Evolutionary conservation across 2,329 filamentous ascomycete genomes (phyloP).

Genomic region (Diplodia mutila): DNA sequence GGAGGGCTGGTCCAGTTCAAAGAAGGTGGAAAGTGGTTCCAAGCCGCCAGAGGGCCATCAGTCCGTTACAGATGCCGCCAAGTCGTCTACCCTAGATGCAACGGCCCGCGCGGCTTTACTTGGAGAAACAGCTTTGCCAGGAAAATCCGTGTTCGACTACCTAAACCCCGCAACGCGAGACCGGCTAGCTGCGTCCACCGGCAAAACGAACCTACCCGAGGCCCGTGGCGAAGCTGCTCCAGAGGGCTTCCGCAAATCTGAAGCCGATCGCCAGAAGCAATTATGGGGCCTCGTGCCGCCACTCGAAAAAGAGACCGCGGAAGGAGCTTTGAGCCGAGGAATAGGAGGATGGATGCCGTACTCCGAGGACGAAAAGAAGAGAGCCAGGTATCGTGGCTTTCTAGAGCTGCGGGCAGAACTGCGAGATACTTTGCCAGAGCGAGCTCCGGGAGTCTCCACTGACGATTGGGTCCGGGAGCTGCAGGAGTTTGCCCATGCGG

Average conservation of each 20-base stretch:
- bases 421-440: conserved; percentile 61
- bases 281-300: conserved; percentile 53
- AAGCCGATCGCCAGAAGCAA: conserved; percentile 65
- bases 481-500: conserved; percentile 73
- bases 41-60: conserved; percentile 48
- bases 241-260: conserved; percentile 63
- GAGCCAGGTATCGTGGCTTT: conserved; percentile 78
- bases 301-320: conserved; percentile 48
- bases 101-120: conserved; percentile 76
- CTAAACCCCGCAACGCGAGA: conserved; percentile 78
- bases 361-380: conserved; percentile 77
- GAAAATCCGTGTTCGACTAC: conserved; percentile 96
- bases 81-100: conserved; percentile 73
- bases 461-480: conserved; percentile 83
- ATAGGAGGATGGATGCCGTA: conserved; percentile 78
- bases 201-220: conserved; percentile 74
- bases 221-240: conserved; percentile 75
- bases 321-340: conserved; percentile 51
- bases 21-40: conserved; percentile 36
- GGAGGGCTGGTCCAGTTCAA: conserved; percentile 70
- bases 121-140: conserved; percentile 78
- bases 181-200: conserved; percentile 74
- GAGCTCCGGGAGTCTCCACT: conserved; percentile 55
- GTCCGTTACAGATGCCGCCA: conserved; percentile 78
- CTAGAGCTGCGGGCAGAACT: conserved; percentile 73